These are phyloP conservation scores for Aleurites moluccanus DNA, from an alignment of 441 rosid genomes.

Conservation along the genomic window DNA sequence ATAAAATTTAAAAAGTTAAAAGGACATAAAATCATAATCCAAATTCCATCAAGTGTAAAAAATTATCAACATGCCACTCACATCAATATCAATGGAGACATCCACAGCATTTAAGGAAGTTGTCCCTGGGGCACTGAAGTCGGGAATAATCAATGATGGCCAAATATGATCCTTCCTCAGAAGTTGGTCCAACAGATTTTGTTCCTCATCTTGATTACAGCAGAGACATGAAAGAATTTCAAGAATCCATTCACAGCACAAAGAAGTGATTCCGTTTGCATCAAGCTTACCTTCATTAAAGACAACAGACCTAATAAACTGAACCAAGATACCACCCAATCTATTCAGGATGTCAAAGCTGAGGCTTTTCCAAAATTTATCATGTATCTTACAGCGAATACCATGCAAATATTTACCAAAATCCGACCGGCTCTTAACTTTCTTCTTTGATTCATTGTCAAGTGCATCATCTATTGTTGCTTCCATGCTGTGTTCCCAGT, in stretches of 20 bases:
- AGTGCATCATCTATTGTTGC: conserved; percentile 32
- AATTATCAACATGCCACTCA: conserved; percentile 37
- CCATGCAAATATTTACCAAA: conserved; percentile 44
- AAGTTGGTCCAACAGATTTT: conserved; percentile 62
- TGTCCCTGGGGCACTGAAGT: conserved; percentile 35
- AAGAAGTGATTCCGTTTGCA: conserved; percentile 41
- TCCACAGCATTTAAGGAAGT: conserved; percentile 27
- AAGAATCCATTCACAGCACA: conserved; percentile 68
- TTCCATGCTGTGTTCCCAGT: conserved; percentile 64
- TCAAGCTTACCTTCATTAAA: conserved; percentile 50
- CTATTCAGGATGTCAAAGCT: conserved; percentile 43
- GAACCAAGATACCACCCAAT: conserved; percentile 52
- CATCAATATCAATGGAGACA: conserved; percentile 28
- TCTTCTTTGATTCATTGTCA: conserved; percentile 41
- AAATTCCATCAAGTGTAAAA: conserved; percentile 6
- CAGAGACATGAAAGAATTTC: conserved; percentile 64
- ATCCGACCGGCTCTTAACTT: conserved; percentile 37
- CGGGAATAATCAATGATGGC: conserved; percentile 75
- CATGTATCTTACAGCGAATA: conserved; percentile 45
- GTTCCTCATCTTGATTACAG: conserved; percentile 57
- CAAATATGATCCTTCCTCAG: conserved; percentile 60
- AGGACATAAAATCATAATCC: background rate
- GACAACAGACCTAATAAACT: conserved; percentile 54
- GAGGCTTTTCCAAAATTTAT: conserved; percentile 55
- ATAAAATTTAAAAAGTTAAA: background rate